Evolutionary conservation across 805 yeast species (phyloP).

Genomic region (Pichia kluyveri): DNA sequence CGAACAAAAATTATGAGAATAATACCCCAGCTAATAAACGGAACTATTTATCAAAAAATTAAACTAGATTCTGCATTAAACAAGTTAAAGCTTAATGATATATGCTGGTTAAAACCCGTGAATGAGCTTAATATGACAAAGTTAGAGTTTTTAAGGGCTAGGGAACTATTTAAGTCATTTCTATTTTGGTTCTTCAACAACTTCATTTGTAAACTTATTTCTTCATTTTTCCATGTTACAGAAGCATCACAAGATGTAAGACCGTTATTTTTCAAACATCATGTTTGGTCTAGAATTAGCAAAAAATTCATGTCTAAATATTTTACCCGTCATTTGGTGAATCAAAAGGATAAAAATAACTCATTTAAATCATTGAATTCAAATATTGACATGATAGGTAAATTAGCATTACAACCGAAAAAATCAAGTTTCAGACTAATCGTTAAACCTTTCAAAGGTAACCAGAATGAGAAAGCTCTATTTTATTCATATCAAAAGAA

Average conservation of each 20-base stretch:
- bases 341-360: conserved; percentile 10
- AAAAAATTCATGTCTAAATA: conserved; percentile 36
- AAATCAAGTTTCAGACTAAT: conserved; percentile 49
- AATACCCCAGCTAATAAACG: conserved; percentile 30
- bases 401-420: conserved; percentile 52
- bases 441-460: conserved; percentile 41
- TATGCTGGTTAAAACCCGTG: conserved; percentile 46
- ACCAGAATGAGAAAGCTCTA: conserved; percentile 24
- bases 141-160: conserved; percentile 34
- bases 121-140: conserved; percentile 23
- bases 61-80: conserved; percentile 24
- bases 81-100: conserved; percentile 32
- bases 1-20: conserved; percentile 29
- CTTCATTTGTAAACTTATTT: conserved; percentile 39
- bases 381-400: conserved; percentile 30
- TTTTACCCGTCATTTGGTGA: conserved; percentile 27
- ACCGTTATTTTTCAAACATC: conserved; percentile 46
- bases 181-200: conserved; percentile 48
- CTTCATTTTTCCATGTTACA: conserved; percentile 58
- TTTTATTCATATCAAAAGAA: conserved; percentile 28
- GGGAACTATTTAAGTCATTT: conserved; percentile 30
- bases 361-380: conserved; percentile 11
- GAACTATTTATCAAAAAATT: conserved; percentile 30
- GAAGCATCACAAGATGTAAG: conserved; percentile 35
- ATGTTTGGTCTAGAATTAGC: conserved; percentile 43